Evolutionary conservation across 305 asterid species (phyloP).

Genomic region (Ilex paraguariensis): DNA sequence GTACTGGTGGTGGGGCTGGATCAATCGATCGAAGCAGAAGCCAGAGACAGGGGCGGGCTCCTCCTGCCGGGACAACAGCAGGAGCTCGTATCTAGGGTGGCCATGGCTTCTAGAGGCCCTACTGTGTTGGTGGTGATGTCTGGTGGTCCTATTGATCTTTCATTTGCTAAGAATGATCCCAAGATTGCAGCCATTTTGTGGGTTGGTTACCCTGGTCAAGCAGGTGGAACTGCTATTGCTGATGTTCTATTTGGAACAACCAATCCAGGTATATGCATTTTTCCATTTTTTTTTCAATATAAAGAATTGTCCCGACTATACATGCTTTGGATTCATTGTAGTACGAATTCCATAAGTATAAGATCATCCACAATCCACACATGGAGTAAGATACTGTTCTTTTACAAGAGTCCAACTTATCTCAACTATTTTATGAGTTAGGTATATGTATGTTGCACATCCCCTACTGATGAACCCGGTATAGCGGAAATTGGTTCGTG

Average conservation of each 20-base stretch:
- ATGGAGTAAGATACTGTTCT: no score
- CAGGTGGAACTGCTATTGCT: slow-evolving; percentile 88
- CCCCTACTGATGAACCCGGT: no score
- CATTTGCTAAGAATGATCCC: slow-evolving; percentile 74
- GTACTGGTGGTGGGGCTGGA: slow-evolving; percentile 70
- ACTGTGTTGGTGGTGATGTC: slow-evolving; percentile 63
- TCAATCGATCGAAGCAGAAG: slow-evolving; percentile 71
- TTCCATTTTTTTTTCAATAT: background rate
- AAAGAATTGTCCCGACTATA: background rate
- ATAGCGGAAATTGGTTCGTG: no score
- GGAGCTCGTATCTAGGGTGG: slow-evolving; percentile 71
- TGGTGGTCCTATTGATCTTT: slow-evolving; percentile 77
- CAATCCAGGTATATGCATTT: slow-evolving; percentile 59
- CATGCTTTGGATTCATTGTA: background rate
- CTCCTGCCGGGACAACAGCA: slow-evolving; percentile 75
- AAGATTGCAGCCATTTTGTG: slow-evolving; percentile 58
- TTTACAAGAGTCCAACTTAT: no score
- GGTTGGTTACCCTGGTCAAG: slow-evolving; percentile 95
- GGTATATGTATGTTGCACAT: no score
- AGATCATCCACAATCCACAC: no score
- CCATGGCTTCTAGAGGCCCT: slow-evolving; percentile 77
- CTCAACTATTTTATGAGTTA: no score
- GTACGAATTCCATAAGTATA: no score
- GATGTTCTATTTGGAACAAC: slow-evolving; percentile 63
- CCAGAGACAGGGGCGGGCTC: slow-evolving; percentile 50